Conservation (phyloP, 2,329 filamentous ascomycete genomes). For the Fusarium buharicum region DNA sequence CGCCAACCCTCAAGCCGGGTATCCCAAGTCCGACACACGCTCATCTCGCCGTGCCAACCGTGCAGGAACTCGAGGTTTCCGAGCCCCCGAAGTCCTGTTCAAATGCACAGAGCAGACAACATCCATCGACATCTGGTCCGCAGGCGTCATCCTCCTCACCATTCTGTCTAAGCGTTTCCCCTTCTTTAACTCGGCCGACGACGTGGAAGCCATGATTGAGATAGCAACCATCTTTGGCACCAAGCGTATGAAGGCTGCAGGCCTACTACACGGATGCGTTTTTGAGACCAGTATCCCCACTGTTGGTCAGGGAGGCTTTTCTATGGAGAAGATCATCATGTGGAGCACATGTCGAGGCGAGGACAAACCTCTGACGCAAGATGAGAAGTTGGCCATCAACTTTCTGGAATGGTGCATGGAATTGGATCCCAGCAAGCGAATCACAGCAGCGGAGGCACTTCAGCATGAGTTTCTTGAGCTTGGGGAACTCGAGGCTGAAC, state of each 20-base stretch:
- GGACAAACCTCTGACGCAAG: constrained; percentile 65
- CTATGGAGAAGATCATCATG: constrained; percentile 90
- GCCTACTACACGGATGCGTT: constrained; percentile 86
- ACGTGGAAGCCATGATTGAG: constrained; percentile 97
- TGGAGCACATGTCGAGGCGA: constrained; percentile 89
- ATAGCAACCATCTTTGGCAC: constrained; percentile 94
- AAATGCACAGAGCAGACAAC: constrained; percentile 97
- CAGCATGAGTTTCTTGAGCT: constrained; percentile 72
- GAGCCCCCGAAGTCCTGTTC: constrained; percentile 94
- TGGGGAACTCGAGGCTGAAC: constrained; percentile 54
- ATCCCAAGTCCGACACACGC: constrained; percentile 89
- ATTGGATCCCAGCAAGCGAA: constrained; percentile 76
- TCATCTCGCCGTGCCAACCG: constrained; percentile 91
- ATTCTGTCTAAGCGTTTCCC: constrained; percentile 92
- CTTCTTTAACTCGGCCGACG: constrained; percentile 98
- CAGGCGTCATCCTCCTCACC: constrained; percentile 95
- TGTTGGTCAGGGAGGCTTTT: constrained; percentile 85
- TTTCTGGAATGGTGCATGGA: constrained; percentile 81
- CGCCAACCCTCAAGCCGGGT: constrained; percentile 68
- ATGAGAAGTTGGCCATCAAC: constrained; percentile 77
- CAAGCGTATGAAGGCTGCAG: constrained; percentile 83
- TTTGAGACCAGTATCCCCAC: constrained; percentile 95
- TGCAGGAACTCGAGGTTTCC: constrained; percentile 93
- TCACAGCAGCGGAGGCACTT: constrained; percentile 79
- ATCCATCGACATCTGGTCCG: constrained; percentile 96